These are phyloP conservation scores for Alternaria metachromatica DNA, from an alignment of 2,329 filamentous ascomycete genomes.

Conservation along the genomic window DNA sequence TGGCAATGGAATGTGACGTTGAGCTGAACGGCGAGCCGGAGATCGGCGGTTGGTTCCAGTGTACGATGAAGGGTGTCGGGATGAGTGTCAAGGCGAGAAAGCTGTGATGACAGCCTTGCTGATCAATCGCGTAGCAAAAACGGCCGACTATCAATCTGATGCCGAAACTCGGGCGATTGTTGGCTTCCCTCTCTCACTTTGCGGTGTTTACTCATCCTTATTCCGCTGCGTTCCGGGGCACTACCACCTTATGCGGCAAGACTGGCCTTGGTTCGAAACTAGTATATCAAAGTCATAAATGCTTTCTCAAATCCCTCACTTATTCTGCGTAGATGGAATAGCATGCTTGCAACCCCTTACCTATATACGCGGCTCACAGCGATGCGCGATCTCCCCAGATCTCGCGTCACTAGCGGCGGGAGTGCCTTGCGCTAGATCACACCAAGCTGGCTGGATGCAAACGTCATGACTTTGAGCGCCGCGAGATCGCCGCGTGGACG, in stretches of 20 bases:
- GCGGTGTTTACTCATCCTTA: too few species aligned
- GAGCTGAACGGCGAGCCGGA: not conserved
- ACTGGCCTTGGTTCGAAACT: too few species aligned
- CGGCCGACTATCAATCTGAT: too few species aligned
- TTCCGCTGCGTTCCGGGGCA: too few species aligned
- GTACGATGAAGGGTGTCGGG: not conserved
- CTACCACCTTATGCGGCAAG: too few species aligned
- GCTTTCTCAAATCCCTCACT: too few species aligned
- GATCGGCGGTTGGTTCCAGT: not conserved
- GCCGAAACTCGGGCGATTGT: too few species aligned
- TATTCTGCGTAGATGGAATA: too few species aligned
- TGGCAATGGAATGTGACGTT: not conserved
- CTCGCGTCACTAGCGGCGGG: slow-evolving; percentile 17
- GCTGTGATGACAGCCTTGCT: not conserved
- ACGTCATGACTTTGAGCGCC: slow-evolving; percentile 16
- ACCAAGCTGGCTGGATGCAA: not conserved
- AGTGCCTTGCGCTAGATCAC: slow-evolving; percentile 14
- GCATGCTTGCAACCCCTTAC: too few species aligned
- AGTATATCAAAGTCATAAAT: too few species aligned
- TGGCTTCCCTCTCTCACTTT: too few species aligned
- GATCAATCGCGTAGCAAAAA: too few species aligned
- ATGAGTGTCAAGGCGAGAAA: not conserved
- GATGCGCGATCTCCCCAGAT: slow-evolving; percentile 5
- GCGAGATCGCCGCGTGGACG: not conserved
- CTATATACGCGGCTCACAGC: not conserved